Conservation (phyloP, 2,329 filamentous ascomycete species). For the Colletotrichum cereale region DNA sequence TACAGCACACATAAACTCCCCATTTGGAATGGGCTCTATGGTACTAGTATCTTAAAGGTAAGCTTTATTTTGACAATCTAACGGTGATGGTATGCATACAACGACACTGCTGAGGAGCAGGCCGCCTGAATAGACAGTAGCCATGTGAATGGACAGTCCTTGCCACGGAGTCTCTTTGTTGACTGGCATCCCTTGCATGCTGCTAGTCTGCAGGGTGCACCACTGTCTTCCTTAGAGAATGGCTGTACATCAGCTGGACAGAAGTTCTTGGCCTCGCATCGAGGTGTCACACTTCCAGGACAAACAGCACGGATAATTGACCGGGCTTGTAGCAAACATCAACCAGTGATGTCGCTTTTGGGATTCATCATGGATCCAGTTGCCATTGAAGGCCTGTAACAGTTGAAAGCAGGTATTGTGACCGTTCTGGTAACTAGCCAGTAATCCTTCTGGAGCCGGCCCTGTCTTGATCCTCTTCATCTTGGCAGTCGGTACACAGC, state of each 20-base stretch:
- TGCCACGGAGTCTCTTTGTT: background rate
- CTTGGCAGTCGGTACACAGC: too few relatives aligned
- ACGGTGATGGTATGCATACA: background rate
- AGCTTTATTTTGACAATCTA: rapidly evolving
- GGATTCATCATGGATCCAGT: background rate
- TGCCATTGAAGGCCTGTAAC: too few relatives aligned
- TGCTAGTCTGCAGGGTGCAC: background rate
- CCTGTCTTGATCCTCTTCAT: background rate
- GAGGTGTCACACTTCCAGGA: background rate
- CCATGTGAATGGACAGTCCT: background rate
- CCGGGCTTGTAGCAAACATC: background rate
- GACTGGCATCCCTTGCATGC: background rate
- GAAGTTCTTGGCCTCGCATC: background rate
- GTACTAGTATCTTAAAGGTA: background rate
- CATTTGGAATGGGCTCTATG: too few relatives aligned
- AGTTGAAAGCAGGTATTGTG: background rate
- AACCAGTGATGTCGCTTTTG: background rate
- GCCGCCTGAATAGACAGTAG: background rate
- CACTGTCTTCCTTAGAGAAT: background rate
- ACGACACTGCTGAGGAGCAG: background rate
- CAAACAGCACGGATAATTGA: background rate
- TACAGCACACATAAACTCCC: too few relatives aligned
- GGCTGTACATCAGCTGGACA: background rate
- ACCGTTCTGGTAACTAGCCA: background rate
- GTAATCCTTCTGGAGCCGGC: too few relatives aligned